Conservation (phyloP, 176 grass and related monocot species). For the Guadua angustifolia region DNA sequence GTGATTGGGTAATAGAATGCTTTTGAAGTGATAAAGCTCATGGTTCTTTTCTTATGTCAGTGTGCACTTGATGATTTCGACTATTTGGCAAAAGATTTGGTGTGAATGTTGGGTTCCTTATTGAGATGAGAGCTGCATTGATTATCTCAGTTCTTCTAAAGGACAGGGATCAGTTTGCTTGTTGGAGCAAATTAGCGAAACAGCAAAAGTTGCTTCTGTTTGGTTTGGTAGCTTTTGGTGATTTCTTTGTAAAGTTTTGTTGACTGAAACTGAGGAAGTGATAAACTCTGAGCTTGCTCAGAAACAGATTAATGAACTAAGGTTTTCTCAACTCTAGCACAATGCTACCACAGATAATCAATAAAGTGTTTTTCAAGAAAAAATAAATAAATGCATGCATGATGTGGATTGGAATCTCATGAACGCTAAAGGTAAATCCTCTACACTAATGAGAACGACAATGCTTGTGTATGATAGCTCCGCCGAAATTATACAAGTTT, state of each 20-base stretch:
- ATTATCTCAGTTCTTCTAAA: background rate
- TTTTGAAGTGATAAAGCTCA: background rate
- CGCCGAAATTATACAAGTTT: background rate
- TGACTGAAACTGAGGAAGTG: background rate
- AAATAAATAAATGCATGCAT: background rate
- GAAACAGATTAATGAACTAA: background rate
- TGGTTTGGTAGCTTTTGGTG: background rate
- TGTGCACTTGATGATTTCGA: background rate
- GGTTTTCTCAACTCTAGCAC: background rate
- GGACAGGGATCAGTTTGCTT: background rate
- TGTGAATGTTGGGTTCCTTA: background rate
- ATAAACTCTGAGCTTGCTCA: background rate
- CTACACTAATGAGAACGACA: constrained; percentile 21
- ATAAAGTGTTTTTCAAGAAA: constrained; percentile 1
- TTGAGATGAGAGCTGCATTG: background rate
- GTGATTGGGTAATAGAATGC: background rate
- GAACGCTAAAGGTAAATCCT: background rate
- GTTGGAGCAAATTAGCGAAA: background rate
- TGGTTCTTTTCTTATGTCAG: no score
- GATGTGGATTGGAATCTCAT: background rate
- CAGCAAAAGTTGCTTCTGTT: background rate
- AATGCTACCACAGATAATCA: constrained; percentile 10
- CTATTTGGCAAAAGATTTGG: background rate
- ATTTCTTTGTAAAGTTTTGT: background rate
- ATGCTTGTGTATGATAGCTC: background rate